A percentile compares a stretch with the other conserved stretches of the same genome.
These are phyloP conservation scores for Cetraspora pellucida DNA, from an alignment of 192 early-diverging fungal species.

Conservation along the genomic window DNA sequence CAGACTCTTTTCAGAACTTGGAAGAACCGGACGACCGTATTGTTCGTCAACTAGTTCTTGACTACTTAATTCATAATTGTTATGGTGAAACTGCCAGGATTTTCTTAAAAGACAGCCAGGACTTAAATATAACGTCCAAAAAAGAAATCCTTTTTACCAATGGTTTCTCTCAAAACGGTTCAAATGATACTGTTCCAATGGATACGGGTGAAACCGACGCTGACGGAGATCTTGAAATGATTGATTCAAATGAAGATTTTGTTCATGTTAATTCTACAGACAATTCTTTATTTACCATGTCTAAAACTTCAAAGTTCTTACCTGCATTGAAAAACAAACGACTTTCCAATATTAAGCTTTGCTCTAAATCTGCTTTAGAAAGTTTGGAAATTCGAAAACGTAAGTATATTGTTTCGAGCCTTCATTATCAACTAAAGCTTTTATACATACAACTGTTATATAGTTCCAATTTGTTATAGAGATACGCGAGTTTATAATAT, in stretches of 20 bases:
- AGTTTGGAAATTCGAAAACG: slow-evolving; percentile 47
- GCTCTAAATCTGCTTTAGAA: slow-evolving; percentile 7
- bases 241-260: slow-evolving; percentile 29
- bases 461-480: slow-evolving; percentile 35
- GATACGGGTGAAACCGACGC: neutral
- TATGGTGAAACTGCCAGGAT: slow-evolving; percentile 65
- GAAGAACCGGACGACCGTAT: slow-evolving; percentile 40
- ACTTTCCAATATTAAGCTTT: neutral
- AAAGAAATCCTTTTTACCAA: slow-evolving; percentile 16
- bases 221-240: slow-evolving; percentile 26
- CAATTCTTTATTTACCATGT: neutral
- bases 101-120: slow-evolving; percentile 53
- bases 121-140: slow-evolving; percentile 37
- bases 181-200: slow-evolving; percentile 9
- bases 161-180: slow-evolving; percentile 27
- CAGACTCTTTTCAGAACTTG: neutral
- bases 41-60: slow-evolving; percentile 58
- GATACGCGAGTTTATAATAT: slow-evolving; percentile 51
- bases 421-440: neutral
- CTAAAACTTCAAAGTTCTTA: slow-evolving; percentile 10
- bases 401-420: slow-evolving; percentile 16
- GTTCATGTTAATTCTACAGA: slow-evolving; percentile 37
- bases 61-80: slow-evolving; percentile 70
- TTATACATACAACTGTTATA: slow-evolving; percentile 3
- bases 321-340: neutral